Base-by-base conservation (phyloP, 2,329 filamentous ascomycete species). In the Zymoseptoria pseudotritici region DNA sequence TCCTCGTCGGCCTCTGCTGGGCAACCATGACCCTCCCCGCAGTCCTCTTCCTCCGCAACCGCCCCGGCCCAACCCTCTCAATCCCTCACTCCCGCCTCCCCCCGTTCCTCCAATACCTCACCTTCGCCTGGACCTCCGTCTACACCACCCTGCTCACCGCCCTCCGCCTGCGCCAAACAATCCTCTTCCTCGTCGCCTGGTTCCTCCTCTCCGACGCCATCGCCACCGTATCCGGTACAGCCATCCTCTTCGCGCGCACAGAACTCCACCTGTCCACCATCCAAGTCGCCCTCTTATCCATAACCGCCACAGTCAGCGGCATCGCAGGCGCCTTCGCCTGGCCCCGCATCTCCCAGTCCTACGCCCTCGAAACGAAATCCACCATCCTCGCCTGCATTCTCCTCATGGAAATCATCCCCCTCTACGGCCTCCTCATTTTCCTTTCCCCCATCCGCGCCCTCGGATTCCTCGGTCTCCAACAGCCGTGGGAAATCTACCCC, bases 401-500 rank as follows among this genome's bases (percentile, higher is more conserved):
- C 1, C 77, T 96, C 8, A 94, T 97, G 71, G 91, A 96, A 72
- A 77, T 96, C 26, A 95, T 97, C 51, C 93, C 93, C 0, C 70
- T 97, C 0, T 97, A 97, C 69, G 92, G 91, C 0, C 80, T 97
- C 11, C 76, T 94, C 29, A 91, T 91, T 0, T 96, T 91, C 71
- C 78, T 96, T 13, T 89, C 91, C 0, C 83, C 90, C 42, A 82
- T 97, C 63, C 80, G 85, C 65, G 75, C 76, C 11, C 85, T 88
- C 77, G 91, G 90, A 0, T 84, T 93, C 3, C 76, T 90, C 26
- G 92, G 92, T 1, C 79, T 97, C 10, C 91, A 96, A 73, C 83
- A 91, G 70, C 85, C 90, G 0, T 96, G 90, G 88, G 92, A 97
- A 68, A 96, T 97, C 83, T 97, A 92, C 67, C 89, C 89, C 0